These are phyloP conservation scores for Dillenia turbinata DNA, from an alignment of 164 flowering plant genomes.

Conservation along the genomic window DNA sequence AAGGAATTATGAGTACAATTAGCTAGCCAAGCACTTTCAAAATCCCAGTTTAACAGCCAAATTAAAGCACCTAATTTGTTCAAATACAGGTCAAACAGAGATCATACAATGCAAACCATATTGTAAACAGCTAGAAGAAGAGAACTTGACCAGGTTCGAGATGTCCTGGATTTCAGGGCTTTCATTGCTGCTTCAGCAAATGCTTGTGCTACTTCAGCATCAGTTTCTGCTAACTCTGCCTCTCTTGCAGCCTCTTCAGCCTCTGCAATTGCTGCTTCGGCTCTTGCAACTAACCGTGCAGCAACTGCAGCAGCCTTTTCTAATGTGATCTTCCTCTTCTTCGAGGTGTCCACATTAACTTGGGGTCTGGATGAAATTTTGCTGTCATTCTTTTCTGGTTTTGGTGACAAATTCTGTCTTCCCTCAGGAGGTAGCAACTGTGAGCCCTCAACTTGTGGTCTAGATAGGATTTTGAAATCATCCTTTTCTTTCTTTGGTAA, in stretches of 20 bases:
- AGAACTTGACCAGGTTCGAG: conserved; percentile 34
- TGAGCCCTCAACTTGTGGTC: conserved; percentile 55
- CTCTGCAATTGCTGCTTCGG: conserved; percentile 84
- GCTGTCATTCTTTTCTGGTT: conserved; percentile 40
- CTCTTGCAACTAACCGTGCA: conserved; percentile 87
- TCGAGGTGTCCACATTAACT: conserved; percentile 58
- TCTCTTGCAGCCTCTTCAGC: conserved; percentile 86
- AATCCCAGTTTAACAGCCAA: too few species aligned
- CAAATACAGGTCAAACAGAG: too few species aligned
- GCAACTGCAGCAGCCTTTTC: conserved; percentile 91
- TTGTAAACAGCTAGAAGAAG: background rate
- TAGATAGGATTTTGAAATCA: conserved; percentile 30
- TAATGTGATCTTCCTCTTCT: conserved; percentile 62
- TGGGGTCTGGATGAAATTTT: conserved; percentile 39
- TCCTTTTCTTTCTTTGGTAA: conserved; percentile 32
- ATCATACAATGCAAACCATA: too few species aligned
- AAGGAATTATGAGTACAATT: background rate
- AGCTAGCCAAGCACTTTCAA: too few species aligned
- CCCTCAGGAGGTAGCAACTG: conserved; percentile 28
- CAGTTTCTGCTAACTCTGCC: conserved; percentile 91
- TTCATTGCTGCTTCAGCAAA: conserved; percentile 87
- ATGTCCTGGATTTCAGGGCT: conserved; percentile 40
- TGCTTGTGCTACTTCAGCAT: conserved; percentile 88
- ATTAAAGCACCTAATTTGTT: too few species aligned
- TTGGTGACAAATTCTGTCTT: conserved; percentile 23